Base-by-base conservation (phyloP, 108 stramenopile species). In the Discostella pseudostelligera region DNA sequence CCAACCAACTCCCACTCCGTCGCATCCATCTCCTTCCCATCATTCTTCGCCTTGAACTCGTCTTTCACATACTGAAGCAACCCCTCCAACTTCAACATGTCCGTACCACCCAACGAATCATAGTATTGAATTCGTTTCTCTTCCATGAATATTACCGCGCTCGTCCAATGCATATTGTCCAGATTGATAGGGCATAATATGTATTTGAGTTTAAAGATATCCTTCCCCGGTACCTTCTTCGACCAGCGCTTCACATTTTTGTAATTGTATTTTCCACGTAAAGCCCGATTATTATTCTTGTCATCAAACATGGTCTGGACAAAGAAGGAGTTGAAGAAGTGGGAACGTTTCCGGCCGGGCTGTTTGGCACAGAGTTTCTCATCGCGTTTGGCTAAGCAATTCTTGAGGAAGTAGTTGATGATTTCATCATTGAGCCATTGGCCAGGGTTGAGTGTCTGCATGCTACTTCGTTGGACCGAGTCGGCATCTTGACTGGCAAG, bases 391-490 rank as follows among this genome's bases (percentile, higher is more conserved):
- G 88, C 76, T 40, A 97, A 73, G 55, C 70, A 78, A 80, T 94
- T 87, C 20, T 81, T 69, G 46, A 91, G 82, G 70, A 95, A 98
- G 75, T 92, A 96, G 58, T 97, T 95, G 44, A 98, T 96, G 8
- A 97, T 89, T 83, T 98, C 97, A 67, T 98, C 97, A 55, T 96
- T 97, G 58, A 98, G 79, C 97, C 97, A 98, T 48, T 81, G 69
- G 19, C 88, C 87, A 0, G 89, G 90, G 39, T 62, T 73, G 7
- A 95, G 79, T 29, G 66, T 74, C 8, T 77, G 81, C 70, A 95
- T 83, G 37, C 84, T 87, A 25, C 46, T 28, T 3, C 89, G 78
- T 53, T 79, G 83, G 25, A 92, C 86, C 4, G 81, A 79, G 74
- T 95, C 94, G 39, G 83, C 69, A n/a, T 73, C 85, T 21, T 57